Evolutionary conservation across 2,329 filamentous ascomycete species (phyloP).

Genomic region (Diaporthe vaccinii): DNA sequence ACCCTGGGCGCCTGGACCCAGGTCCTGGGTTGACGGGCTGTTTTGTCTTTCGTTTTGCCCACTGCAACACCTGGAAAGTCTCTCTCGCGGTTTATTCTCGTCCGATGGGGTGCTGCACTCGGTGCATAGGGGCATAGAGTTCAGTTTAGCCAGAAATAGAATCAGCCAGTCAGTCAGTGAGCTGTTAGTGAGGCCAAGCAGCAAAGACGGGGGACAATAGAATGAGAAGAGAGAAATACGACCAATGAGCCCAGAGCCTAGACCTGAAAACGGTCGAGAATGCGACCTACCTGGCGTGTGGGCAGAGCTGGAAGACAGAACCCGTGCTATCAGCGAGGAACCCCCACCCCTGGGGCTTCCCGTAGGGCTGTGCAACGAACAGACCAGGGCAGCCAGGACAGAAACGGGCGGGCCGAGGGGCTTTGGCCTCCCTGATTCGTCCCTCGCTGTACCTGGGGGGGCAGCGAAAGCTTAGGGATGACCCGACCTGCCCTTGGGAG

Average conservation of each 20-base stretch:
- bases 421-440: neutral
- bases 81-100: neutral
- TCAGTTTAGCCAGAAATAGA: slow-evolving; percentile 23
- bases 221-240: neutral
- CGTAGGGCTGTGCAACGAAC: slow-evolving; percentile 33
- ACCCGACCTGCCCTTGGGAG: slow-evolving; percentile 14
- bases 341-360: slow-evolving; percentile 27
- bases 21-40: neutral
- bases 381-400: slow-evolving; percentile 12
- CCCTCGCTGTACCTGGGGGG: neutral
- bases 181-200: neutral
- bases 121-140: neutral
- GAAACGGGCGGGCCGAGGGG: slow-evolving; percentile 35
- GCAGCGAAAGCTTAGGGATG: slow-evolving; percentile 28
- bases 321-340: slow-evolving; percentile 13
- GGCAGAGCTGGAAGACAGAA: neutral
- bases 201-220: neutral
- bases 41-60: neutral
- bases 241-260: neutral
- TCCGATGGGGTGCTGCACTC: neutral
- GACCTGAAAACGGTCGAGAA: slow-evolving; percentile 17
- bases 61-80: neutral
- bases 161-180: neutral
- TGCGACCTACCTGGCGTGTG: neutral
- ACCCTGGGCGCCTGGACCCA: neutral